Evolutionary conservation across 495 filamentous ascomycete species (phyloP).

Genomic region (Aspergillus diversus): DNA sequence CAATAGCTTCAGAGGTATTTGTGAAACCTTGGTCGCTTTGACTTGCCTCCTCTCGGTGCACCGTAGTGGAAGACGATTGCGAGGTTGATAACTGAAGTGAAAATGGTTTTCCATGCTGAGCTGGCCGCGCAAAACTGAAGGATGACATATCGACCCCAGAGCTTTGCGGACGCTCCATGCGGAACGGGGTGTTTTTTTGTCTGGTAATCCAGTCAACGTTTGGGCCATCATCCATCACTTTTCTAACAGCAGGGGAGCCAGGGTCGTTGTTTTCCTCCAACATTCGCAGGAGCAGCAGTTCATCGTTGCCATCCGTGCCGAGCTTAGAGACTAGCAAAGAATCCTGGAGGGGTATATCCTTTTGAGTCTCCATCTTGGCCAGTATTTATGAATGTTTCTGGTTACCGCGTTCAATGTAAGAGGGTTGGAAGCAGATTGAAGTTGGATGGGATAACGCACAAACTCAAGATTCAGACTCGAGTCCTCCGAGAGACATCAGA

Average conservation of each 20-base stretch:
- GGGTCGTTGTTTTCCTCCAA: conserved; percentile 19
- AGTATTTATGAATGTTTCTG: background rate
- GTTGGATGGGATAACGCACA: too few species aligned
- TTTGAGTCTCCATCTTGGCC: background rate
- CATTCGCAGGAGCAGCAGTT: conserved; percentile 28
- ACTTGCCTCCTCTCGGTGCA: background rate
- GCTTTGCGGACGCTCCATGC: conserved; percentile 38
- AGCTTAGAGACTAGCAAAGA: background rate
- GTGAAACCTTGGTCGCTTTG: background rate
- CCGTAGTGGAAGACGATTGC: background rate
- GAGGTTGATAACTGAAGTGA: conserved; percentile 26
- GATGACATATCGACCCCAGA: conserved; percentile 36
- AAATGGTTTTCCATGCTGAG: conserved; percentile 29
- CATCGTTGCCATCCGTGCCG: conserved; percentile 22
- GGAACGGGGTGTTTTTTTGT: conserved; percentile 23
- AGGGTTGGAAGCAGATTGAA: too few species aligned
- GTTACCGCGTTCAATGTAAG: background rate
- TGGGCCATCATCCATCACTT: conserved; percentile 15
- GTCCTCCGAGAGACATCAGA: too few species aligned
- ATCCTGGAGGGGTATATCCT: background rate
- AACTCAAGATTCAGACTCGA: too few species aligned
- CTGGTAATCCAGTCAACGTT: background rate
- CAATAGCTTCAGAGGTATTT: background rate
- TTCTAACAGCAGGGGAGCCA: conserved; percentile 20
- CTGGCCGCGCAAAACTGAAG: conserved; percentile 42